Conservation (phyloP, 352 stramenopile species). For the Hyaloperonospora brassicae region DNA sequence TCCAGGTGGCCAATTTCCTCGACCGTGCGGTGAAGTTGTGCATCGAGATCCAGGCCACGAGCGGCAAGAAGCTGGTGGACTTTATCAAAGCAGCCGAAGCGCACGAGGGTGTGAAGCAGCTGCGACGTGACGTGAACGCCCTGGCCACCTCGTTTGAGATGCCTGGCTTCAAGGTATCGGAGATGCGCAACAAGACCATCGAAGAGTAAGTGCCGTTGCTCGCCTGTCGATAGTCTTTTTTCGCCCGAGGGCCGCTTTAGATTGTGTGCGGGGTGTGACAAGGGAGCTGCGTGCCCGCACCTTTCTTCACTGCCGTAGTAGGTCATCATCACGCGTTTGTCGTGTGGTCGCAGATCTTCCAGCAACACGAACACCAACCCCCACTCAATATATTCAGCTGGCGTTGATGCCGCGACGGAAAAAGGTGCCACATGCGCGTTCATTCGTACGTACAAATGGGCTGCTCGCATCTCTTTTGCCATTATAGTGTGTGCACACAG, state of each 20-base stretch:
- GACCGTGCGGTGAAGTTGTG: constrained; percentile 92
- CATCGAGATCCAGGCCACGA: constrained; percentile 87
- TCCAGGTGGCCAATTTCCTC: constrained; percentile 93
- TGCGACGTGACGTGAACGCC: constrained; percentile 88
- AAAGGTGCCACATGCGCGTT: too few species aligned
- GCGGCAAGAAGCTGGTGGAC: constrained; percentile 89
- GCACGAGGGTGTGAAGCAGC: constrained; percentile 83
- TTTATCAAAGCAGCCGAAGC: constrained; percentile 83
- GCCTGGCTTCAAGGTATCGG: constrained; percentile 90
- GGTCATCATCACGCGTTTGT: constrained; percentile 11
- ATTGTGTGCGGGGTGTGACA: constrained; percentile 22
- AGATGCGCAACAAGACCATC: constrained; percentile 85
- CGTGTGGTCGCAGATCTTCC: constrained; percentile 15
- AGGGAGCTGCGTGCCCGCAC: constrained; percentile 25
- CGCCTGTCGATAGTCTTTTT: constrained; percentile 6
- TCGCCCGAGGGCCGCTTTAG: constrained; percentile 25
- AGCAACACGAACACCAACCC: constrained; percentile 15
- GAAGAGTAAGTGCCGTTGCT: constrained; percentile 35
- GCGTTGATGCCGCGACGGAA: constrained; percentile 13
- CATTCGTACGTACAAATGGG: too few species aligned
- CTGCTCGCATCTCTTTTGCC: too few species aligned
- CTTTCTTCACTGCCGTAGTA: constrained; percentile 22
- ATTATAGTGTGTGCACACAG: too few species aligned
- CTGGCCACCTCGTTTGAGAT: constrained; percentile 94
- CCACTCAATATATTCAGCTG: constrained; percentile 35